Conservation (phyloP, 2,329 filamentous ascomycete genomes). For the Ramularia collo-cygni region DNA sequence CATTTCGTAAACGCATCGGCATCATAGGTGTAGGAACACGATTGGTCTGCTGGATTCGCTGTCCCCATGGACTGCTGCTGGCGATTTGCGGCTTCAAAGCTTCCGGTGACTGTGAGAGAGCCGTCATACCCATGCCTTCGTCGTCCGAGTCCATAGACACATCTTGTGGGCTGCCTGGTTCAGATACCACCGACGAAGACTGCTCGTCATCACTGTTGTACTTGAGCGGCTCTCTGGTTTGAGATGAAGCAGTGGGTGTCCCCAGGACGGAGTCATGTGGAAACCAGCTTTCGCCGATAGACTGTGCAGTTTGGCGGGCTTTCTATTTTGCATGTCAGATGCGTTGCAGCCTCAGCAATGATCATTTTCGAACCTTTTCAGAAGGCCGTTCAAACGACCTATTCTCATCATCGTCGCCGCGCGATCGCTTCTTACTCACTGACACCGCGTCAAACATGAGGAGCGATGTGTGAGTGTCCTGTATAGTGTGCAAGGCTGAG, state of each 20-base stretch:
- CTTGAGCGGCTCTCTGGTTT: slow-evolving; percentile 18
- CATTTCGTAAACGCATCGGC: slow-evolving; percentile 14
- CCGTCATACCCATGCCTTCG: slow-evolving; percentile 18
- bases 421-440: slow-evolving; percentile 14
- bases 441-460: slow-evolving; percentile 9
- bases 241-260: slow-evolving; percentile 17
- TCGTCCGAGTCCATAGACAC: slow-evolving; percentile 23
- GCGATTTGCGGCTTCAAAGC: slow-evolving; percentile 7
- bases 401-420: slow-evolving; percentile 10
- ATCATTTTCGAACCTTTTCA: slow-evolving; percentile 18
- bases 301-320: slow-evolving; percentile 15
- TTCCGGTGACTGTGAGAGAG: slow-evolving; percentile 19
- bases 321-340: slow-evolving; percentile 10
- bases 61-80: slow-evolving; percentile 16
- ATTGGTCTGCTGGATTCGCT: slow-evolving; percentile 15
- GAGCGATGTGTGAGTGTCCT: background rate
- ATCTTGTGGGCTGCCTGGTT: slow-evolving; percentile 27
- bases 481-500: background rate
- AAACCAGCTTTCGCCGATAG: slow-evolving; percentile 9
- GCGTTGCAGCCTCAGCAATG: too few species aligned
- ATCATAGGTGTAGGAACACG: slow-evolving; percentile 23
- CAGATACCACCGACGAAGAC: slow-evolving; percentile 27
- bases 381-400: slow-evolving; percentile 6
- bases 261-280: slow-evolving; percentile 25
- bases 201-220: slow-evolving; percentile 28